Conservation (phyloP, 768 basidiomycete genomes). For the Naganishia kalamii region DNA sequence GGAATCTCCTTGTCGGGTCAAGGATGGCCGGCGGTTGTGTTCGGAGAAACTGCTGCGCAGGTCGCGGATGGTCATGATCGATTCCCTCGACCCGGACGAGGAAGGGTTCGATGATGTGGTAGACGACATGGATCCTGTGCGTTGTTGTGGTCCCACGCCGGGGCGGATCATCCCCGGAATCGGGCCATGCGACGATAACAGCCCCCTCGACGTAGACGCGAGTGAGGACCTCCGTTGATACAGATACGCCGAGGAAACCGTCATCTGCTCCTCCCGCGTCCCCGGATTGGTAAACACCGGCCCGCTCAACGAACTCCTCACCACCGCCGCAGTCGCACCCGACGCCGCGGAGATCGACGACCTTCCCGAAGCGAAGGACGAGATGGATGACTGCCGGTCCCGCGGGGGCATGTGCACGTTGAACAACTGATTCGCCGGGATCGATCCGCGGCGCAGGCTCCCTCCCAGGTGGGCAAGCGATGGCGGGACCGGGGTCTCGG, state of each 20-base stretch:
- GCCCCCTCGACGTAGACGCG: conserved; percentile 1
- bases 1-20: not conserved
- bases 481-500: conserved; percentile 1
- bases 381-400: not conserved
- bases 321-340: not conserved
- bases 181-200: not conserved
- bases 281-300: conserved; percentile 15
- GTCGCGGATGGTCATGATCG: conserved; percentile 4
- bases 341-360: conserved; percentile 13
- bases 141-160: not conserved
- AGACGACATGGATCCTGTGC: not conserved
- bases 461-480: not conserved
- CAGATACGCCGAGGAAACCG: conserved; percentile 14
- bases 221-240: conserved; percentile 13
- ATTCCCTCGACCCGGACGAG: conserved; percentile 8
- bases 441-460: not conserved
- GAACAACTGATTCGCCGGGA: not conserved
- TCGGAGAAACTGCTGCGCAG: not conserved
- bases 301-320: not conserved
- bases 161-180: not conserved
- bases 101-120: not conserved
- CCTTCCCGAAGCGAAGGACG: not conserved
- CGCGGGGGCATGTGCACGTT: not conserved
- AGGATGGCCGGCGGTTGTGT: not conserved
- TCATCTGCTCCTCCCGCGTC: conserved; percentile 15